These are phyloP conservation scores for Lenwebbia sp. DNA, from an alignment of 345 rosid genomes.

Conservation along the genomic window DNA sequence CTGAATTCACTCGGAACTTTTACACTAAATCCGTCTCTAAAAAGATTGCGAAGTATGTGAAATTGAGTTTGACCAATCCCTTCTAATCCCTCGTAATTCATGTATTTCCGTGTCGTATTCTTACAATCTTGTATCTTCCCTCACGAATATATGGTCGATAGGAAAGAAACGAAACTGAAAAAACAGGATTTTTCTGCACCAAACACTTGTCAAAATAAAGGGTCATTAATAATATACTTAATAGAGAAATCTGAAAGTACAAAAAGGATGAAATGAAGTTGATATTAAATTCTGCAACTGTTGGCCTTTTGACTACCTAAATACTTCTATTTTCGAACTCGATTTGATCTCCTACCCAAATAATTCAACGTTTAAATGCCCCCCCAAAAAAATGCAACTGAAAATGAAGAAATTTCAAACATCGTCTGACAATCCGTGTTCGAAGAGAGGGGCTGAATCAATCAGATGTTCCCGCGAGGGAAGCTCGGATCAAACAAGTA, in stretches of 20 bases:
- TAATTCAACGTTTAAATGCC: neutral
- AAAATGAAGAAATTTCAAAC: neutral
- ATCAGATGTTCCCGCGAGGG: neutral
- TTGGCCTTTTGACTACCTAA: neutral
- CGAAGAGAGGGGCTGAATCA: neutral
- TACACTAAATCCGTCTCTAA: neutral
- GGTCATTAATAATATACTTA: too few relatives aligned
- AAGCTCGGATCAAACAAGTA: neutral
- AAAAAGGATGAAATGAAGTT: neutral
- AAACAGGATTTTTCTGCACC: neutral
- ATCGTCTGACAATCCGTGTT: neutral
- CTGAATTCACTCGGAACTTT: neutral
- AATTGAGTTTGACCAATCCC: neutral
- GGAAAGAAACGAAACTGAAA: neutral
- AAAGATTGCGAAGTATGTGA: too few relatives aligned
- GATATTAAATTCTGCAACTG: neutral
- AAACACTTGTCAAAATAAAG: neutral
- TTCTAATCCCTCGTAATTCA: neutral
- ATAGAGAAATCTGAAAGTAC: neutral
- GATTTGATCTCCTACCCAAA: neutral
- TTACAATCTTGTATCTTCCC: neutral
- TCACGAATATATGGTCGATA: too few relatives aligned
- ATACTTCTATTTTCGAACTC: neutral
- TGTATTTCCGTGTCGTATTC: neutral
- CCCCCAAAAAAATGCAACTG: neutral